A percentile compares a stretch with the other conserved stretches of the same genome.
Conservation (phyloP, 2,329 filamentous ascomycete genomes). For the Plenodomus tracheiphilus region DNA sequence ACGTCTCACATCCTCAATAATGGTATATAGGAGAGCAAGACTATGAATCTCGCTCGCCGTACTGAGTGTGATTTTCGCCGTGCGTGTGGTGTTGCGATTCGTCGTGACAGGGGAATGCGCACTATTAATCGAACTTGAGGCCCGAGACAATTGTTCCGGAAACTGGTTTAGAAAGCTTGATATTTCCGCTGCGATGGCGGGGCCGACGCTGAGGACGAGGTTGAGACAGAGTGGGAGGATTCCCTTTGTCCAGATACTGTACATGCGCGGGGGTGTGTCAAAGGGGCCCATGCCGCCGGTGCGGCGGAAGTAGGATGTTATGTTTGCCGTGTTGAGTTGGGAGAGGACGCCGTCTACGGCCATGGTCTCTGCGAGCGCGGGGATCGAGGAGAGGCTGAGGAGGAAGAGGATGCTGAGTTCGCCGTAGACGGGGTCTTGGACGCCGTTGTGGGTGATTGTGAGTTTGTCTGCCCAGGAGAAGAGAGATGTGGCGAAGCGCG, state of each 20-base stretch:
- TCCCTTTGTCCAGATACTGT: constrained; percentile 86
- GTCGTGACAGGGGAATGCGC: no score
- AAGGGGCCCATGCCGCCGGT: constrained; percentile 74
- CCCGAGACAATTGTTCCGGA: constrained; percentile 73
- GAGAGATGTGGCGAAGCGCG: constrained; percentile 80
- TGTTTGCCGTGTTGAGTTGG: constrained; percentile 75
- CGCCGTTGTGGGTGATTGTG: constrained; percentile 55
- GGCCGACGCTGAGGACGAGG: constrained; percentile 78
- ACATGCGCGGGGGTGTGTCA: constrained; percentile 74
- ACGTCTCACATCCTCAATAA: constrained; percentile 68
- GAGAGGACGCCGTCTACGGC: constrained; percentile 83
- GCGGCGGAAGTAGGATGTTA: constrained; percentile 75
- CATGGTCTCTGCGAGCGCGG: constrained; percentile 82
- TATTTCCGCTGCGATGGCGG: constrained; percentile 81
- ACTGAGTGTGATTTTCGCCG: constrained; percentile 69
- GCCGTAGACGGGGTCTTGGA: constrained; percentile 86
- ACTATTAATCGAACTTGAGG: constrained; percentile 72
- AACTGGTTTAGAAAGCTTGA: constrained; percentile 89
- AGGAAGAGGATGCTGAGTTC: constrained; percentile 90
- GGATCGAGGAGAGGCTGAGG: constrained; percentile 81
- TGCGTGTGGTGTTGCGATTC: constrained; percentile 14
- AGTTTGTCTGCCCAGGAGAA: constrained; percentile 94
- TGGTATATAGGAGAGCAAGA: constrained; percentile 72
- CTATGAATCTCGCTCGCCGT: constrained; percentile 78
- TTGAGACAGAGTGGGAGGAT: constrained; percentile 88